These are phyloP conservation scores for Extremus antarcticus DNA, from an alignment of 495 filamentous ascomycete genomes.

Conservation along the genomic window DNA sequence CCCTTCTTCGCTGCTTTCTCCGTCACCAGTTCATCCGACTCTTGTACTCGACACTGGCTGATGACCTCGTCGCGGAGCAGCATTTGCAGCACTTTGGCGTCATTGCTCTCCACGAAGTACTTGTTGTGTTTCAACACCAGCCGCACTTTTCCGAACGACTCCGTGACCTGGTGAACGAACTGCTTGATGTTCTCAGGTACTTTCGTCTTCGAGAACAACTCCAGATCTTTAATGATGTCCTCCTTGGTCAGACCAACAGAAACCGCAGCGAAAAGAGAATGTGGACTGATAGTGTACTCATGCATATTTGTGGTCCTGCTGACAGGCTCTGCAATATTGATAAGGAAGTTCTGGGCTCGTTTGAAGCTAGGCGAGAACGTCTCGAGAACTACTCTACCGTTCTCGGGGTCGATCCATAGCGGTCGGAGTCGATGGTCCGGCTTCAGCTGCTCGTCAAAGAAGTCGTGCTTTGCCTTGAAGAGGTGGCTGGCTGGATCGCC, in stretches of 20 bases:
- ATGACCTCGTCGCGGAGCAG: slow-evolving; percentile 67
- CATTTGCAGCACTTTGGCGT: slow-evolving; percentile 71
- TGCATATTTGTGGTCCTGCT: slow-evolving; percentile 81
- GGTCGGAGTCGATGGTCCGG: slow-evolving; percentile 80
- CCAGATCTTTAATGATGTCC: slow-evolving; percentile 82
- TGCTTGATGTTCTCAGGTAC: slow-evolving; percentile 65
- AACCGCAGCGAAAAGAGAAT: slow-evolving; percentile 90
- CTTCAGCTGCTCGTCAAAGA: slow-evolving; percentile 70
- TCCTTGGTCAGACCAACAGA: slow-evolving; percentile 77
- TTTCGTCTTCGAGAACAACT: slow-evolving; percentile 75
- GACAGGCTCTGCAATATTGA: slow-evolving; percentile 86
- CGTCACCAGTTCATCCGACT: slow-evolving; percentile 60
- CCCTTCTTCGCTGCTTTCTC: slow-evolving; percentile 77
- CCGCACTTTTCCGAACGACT: slow-evolving; percentile 90
- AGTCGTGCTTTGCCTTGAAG: slow-evolving; percentile 59
- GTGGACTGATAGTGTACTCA: slow-evolving; percentile 82
- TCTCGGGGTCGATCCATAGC: slow-evolving; percentile 79
- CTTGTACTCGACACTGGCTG: slow-evolving; percentile 50
- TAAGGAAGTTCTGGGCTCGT: slow-evolving; percentile 87
- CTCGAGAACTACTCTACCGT: slow-evolving; percentile 85
- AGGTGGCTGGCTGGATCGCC: slow-evolving; percentile 35
- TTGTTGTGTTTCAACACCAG: slow-evolving; percentile 87
- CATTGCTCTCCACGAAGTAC: slow-evolving; percentile 85
- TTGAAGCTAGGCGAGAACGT: slow-evolving; percentile 78
- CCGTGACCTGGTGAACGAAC: slow-evolving; percentile 75